Conservation (phyloP, 2,329 filamentous ascomycete genomes). For the Fusarium anthophilum region DNA sequence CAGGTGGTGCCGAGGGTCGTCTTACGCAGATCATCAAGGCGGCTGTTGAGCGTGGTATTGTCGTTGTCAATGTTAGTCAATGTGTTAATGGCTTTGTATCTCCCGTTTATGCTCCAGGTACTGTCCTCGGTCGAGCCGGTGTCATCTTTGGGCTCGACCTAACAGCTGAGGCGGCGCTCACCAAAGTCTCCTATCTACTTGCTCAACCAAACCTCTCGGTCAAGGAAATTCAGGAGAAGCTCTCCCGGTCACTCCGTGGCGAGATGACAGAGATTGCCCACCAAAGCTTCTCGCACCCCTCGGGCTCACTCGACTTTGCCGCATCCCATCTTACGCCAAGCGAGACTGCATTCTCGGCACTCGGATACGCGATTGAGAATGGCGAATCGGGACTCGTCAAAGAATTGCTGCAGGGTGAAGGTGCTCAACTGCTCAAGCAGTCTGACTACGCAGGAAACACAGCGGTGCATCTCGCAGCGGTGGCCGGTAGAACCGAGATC, state of each 20-base stretch:
- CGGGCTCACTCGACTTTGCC: slow-evolving; percentile 58
- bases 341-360: slow-evolving; percentile 76
- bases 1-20: slow-evolving; percentile 80
- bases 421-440: slow-evolving; percentile 73
- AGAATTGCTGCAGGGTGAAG: slow-evolving; percentile 73
- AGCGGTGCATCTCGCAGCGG: slow-evolving; percentile 66
- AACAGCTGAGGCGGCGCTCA: slow-evolving; percentile 89
- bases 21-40: slow-evolving; percentile 80
- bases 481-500: slow-evolving; percentile 63
- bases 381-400: slow-evolving; percentile 73
- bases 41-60: slow-evolving; percentile 81
- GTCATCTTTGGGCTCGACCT: slow-evolving; percentile 91
- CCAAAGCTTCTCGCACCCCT: slow-evolving; percentile 80
- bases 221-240: slow-evolving; percentile 72
- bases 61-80: slow-evolving; percentile 92
- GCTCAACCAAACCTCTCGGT: slow-evolving; percentile 71
- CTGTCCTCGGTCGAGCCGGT: slow-evolving; percentile 81
- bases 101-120: slow-evolving; percentile 80
- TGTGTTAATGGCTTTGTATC: slow-evolving; percentile 82
- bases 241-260: slow-evolving; percentile 80
- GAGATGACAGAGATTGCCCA: slow-evolving; percentile 82
- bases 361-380: slow-evolving; percentile 82
- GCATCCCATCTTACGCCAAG: slow-evolving; percentile 55
- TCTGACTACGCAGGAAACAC: slow-evolving; percentile 87
- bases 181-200: slow-evolving; percentile 88